phyloP scores from a whole-genome alignment of 345 rosid species.

The Salix dunnii region DNA sequence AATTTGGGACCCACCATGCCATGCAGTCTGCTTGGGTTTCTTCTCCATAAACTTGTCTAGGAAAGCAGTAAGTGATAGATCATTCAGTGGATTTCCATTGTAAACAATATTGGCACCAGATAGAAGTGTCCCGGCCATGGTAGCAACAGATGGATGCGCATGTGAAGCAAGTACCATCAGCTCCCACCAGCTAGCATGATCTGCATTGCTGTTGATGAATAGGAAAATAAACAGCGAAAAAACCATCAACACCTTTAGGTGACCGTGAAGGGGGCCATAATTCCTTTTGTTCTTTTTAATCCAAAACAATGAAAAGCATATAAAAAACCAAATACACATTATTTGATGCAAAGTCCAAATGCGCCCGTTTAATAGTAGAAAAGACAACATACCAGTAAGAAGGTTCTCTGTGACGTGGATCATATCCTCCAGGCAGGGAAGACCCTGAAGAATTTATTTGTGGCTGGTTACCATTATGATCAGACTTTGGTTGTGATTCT shows the following conservation, averaged over 20 bases:
- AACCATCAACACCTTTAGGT: too few relatives aligned
- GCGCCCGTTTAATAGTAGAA: neutral
- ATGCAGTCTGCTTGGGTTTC: conserved; percentile 71
- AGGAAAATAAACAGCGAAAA: conserved; percentile 3
- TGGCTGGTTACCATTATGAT: conserved; percentile 25
- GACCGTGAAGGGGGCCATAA: too few relatives aligned
- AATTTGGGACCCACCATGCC: conserved; percentile 98
- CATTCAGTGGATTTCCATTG: conserved; percentile 83
- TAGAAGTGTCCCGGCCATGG: conserved; percentile 93
- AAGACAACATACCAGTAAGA: conserved; percentile 58
- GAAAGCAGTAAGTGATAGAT: conserved; percentile 73
- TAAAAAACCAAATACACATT: neutral
- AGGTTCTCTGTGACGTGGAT: conserved; percentile 95
- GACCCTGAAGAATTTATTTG: conserved; percentile 26
- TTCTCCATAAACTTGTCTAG: conserved; percentile 98
- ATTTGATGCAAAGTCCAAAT: neutral
- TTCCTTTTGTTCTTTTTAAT: neutral
- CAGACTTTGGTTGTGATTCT: conserved; percentile 27
- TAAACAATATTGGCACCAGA: conserved; percentile 83
- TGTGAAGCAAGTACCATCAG: conserved; percentile 78
- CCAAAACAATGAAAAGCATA: neutral
- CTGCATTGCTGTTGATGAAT: conserved; percentile 62
- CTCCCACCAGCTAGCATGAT: conserved; percentile 92
- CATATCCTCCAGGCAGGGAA: conserved; percentile 75
- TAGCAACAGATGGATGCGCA: conserved; percentile 90